Percentiles rank a stretch among this genome's conserved stretches.
Conservation (phyloP, 108 stramenopile species). For the Conticribra guillardii region DNA sequence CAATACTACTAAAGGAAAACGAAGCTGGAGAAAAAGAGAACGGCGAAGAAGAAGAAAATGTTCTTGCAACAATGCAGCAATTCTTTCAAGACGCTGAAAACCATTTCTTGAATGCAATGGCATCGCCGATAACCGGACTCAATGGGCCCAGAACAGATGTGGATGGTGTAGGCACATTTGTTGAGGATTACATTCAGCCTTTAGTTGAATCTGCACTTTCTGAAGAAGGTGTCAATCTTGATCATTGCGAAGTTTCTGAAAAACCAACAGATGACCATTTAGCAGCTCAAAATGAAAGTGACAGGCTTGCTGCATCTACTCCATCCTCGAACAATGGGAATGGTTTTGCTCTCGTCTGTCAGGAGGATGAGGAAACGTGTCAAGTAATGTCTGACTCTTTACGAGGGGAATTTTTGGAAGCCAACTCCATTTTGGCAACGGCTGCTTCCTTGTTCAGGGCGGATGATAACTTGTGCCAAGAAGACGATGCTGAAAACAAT, state of each 20-base stretch:
- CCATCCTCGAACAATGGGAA: too few relatives aligned
- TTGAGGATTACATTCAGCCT: constrained; percentile 17
- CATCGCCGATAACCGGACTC: not conserved
- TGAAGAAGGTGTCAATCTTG: not conserved
- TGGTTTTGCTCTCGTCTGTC: too few relatives aligned
- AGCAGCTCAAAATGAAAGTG: too few relatives aligned
- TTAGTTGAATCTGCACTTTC: not conserved
- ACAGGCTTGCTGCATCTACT: too few relatives aligned
- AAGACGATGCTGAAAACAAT: not conserved
- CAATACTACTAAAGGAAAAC: not conserved
- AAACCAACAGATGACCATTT: constrained; percentile 2
- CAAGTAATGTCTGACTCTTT: constrained; percentile 19
- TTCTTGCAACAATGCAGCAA: not conserved
- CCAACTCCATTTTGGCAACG: constrained; percentile 20
- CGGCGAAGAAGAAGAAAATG: not conserved
- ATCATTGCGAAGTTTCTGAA: not conserved
- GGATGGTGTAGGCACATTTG: constrained; percentile 1
- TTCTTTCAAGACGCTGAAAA: constrained; percentile 14
- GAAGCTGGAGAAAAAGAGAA: not conserved
- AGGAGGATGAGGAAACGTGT: too few relatives aligned
- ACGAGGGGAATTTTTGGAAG: constrained; percentile 12
- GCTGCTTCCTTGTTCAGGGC: constrained; percentile 6
- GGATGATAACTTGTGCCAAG: too few relatives aligned
- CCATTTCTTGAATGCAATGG: constrained; percentile 1
- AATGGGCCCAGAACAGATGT: not conserved